Conservation (phyloP, 1,284 basidiomycete species). For the Leccinum huronense region DNA sequence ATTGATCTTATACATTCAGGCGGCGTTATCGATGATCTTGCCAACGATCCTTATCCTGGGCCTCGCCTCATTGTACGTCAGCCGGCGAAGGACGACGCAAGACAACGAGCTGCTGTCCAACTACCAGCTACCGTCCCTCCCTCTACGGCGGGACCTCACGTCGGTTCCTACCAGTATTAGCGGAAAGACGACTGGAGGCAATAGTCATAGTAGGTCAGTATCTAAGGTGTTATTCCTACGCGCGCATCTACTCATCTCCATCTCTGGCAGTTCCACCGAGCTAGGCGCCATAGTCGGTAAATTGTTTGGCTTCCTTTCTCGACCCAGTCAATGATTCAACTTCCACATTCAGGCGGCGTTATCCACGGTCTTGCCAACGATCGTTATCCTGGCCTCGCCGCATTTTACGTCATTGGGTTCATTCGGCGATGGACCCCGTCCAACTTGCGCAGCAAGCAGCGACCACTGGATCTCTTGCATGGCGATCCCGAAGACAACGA, state of each 20-base stretch:
- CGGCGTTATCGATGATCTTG: no score
- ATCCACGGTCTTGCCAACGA: constrained; percentile 55
- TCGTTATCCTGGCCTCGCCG: constrained; percentile 46
- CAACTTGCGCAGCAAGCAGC: constrained; percentile 41
- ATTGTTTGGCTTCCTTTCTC: constrained; percentile 8
- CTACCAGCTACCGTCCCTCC: no score
- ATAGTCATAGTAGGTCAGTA: no score
- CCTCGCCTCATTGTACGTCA: no score
- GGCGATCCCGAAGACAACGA: constrained; percentile 18
- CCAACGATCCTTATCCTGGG: no score
- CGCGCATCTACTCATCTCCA: constrained; percentile 4
- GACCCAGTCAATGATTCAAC: constrained; percentile 5
- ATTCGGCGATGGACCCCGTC: constrained; percentile 43
- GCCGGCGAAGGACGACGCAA: no score
- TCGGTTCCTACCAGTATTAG: no score
- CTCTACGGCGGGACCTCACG: no score
- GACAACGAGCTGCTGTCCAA: no score
- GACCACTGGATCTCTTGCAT: constrained; percentile 59
- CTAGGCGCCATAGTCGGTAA: constrained; percentile 61
- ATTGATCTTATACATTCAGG: no score
- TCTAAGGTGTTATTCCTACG: background rate
- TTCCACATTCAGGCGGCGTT: constrained; percentile 40
- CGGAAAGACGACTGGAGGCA: no score
- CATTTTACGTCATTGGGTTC: constrained; percentile 46
- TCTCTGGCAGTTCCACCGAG: constrained; percentile 37